A percentile compares a stretch with the other conserved stretches of the same genome.
These are phyloP conservation scores for Phytophthora litchii DNA, from an alignment of 352 stramenopile species.

Conservation along the genomic window DNA sequence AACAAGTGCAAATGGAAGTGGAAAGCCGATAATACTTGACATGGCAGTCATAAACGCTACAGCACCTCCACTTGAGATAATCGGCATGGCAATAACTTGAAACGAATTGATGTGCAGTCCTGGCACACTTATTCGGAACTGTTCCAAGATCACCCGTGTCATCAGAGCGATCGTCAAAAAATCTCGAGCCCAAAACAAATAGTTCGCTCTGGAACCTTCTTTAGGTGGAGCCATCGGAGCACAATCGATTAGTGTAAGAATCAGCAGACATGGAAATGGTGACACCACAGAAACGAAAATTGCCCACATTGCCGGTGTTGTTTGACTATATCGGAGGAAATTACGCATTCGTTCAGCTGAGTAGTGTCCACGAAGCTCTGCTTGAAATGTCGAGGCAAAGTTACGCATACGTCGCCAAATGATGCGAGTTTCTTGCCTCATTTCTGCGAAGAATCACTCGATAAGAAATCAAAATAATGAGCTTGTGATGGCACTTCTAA, in stretches of 20 bases:
- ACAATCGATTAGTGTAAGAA: constrained; percentile 32
- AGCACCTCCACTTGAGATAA: constrained; percentile 8
- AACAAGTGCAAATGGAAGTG: constrained; percentile 8
- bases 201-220: constrained; percentile 34
- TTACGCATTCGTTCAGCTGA: constrained; percentile 4
- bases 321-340: constrained; percentile 7
- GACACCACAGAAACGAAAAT: constrained; percentile 16
- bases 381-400: constrained; percentile 16
- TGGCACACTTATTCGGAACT: constrained; percentile 6
- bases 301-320: neutral
- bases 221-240: constrained; percentile 19
- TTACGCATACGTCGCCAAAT: constrained; percentile 3
- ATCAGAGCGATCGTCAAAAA: constrained; percentile 7
- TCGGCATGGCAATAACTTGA: constrained; percentile 8
- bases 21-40: constrained; percentile 6
- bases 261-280: constrained; percentile 34
- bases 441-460: neutral
- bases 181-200: constrained; percentile 35
- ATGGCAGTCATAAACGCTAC: constrained; percentile 1
- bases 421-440: constrained; percentile 2
- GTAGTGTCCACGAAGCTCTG: constrained; percentile 49
- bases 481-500: neutral
- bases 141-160: constrained; percentile 10
- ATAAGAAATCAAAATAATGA: neutral
- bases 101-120: neutral